Conservation (phyloP, 345 rosid genomes). For the Syzygium grande region DNA sequence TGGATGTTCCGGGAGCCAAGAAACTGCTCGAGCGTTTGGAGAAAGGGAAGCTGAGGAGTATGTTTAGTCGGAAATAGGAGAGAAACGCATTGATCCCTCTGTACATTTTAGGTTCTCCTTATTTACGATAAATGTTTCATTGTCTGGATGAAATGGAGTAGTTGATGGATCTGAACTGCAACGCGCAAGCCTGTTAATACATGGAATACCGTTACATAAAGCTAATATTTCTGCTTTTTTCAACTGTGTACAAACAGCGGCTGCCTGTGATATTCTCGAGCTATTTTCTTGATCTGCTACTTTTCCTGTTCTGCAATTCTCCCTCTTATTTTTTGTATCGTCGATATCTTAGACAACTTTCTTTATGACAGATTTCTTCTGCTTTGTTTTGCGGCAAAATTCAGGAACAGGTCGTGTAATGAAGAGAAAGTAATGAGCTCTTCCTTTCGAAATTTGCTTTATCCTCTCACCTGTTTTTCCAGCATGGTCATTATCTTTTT, state of each 20-base stretch:
- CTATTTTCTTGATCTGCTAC: not conserved
- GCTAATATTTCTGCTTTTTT: not conserved
- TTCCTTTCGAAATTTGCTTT: not conserved
- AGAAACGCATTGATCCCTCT: constrained; percentile 3
- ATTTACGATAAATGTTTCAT: not conserved
- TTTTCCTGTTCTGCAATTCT: not conserved
- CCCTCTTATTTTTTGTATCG: not conserved
- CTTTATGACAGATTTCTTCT: not conserved
- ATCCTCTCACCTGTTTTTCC: not conserved
- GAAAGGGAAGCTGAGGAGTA: constrained; percentile 63
- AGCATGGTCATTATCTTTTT: not conserved
- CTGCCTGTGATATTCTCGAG: not conserved
- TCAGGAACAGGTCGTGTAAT: not conserved
- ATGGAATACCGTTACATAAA: constrained; percentile 10
- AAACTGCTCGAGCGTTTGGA: constrained; percentile 80
- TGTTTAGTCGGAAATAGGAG: constrained; percentile 58
- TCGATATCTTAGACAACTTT: not conserved
- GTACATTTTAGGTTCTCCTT: constrained; percentile 6
- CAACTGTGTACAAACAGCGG: not conserved
- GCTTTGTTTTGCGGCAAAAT: not conserved
- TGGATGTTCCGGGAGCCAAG: constrained; percentile 84
- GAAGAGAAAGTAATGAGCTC: not conserved
- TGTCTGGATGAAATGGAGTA: not conserved
- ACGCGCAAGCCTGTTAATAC: not conserved
- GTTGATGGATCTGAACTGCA: not conserved